Base-by-base conservation (phyloP, 257 asterid species). In the Salvia miltiorrhiza region DNA sequence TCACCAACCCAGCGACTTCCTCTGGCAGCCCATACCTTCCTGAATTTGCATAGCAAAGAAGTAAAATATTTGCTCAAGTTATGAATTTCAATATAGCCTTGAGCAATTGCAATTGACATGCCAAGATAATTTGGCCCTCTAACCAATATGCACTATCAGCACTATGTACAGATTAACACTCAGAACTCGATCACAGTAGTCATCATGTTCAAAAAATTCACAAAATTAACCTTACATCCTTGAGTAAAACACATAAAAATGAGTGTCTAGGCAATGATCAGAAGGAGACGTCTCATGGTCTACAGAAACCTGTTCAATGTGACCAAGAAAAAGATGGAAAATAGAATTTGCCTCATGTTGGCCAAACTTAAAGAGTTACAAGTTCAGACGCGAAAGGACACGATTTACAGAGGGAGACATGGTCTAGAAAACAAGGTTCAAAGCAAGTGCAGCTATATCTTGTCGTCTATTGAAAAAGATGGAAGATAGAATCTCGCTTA, bases 1-100 rank as follows among this genome's bases (percentile, higher is more conserved):
- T 85, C 17, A 79, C 79, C 23, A 79, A 76, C 55, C 87, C 90
- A 53, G 87, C 90, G 16, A 81, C 83, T 69, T 84, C 89, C 75
- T 87, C 93, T 9, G 93, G 87, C 59, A 65, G 80, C 14, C 90
- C 93, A 40, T 82, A 87, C 79, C 93, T 58, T 59, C 90, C 90
- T 87, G 80, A 26, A 77, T 48, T 54, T 41, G 12, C 43, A 58
- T 40, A 63, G 43, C 70, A 20, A 33, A 37, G 10, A 53, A 13
- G 33, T 59, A 19, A 43, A 72, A 72, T 9, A 52, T 32, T 61
- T 58, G 30, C 12, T 58, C 2, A 69, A 14, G 12, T 47, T 16
- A 57, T 54, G 26, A 47, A 39, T 30, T 4, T 40, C 39, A 9
- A 9, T 26, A 43, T 45, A 26, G 11, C 24, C 37, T 44, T 33